Percentiles rank a stretch among this genome's conserved stretches.
phyloP scores from a whole-genome alignment of 768 basidiomycete species.

The Amanita jacksonii region DNA sequence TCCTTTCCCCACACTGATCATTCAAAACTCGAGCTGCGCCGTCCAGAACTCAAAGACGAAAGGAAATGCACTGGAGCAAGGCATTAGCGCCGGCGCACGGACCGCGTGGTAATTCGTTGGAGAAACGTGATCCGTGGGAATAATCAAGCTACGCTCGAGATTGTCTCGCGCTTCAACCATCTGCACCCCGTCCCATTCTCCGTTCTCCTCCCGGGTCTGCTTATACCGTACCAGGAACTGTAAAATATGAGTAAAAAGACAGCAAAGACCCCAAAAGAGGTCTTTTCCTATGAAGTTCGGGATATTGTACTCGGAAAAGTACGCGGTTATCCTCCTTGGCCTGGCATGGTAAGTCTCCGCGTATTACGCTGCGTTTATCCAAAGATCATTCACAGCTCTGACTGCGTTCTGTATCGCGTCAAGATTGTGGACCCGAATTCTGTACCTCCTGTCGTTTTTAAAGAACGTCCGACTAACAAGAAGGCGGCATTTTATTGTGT shows the following conservation, averaged over 20 bases:
- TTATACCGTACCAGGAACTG: slow-evolving; percentile 1
- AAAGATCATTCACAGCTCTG: slow-evolving; percentile 8
- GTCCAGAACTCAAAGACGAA: no score
- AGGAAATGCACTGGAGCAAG: neutral
- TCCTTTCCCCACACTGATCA: no score
- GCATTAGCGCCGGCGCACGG: slow-evolving; percentile 9
- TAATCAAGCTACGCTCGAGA: slow-evolving; percentile 1
- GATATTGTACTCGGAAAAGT: slow-evolving; percentile 90
- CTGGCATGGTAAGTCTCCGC: slow-evolving; percentile 68
- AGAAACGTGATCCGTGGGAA: slow-evolving; percentile 7
- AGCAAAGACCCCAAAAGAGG: slow-evolving; percentile 31
- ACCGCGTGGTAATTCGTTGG: slow-evolving; percentile 11
- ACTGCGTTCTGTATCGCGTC: slow-evolving; percentile 10
- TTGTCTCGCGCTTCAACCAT: slow-evolving; percentile 18
- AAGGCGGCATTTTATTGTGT: slow-evolving; percentile 61
- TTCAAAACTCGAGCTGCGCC: no score
- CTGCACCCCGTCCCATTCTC: slow-evolving; percentile 4
- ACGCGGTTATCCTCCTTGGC: slow-evolving; percentile 94
- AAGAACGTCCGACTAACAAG: slow-evolving; percentile 64
- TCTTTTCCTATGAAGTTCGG: slow-evolving; percentile 51
- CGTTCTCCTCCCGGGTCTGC: slow-evolving; percentile 7
- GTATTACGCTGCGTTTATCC: slow-evolving; percentile 10
- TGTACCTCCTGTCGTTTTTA: slow-evolving; percentile 51
- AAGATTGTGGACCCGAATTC: slow-evolving; percentile 74
- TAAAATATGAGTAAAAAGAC: slow-evolving; percentile 44